Base-by-base conservation (phyloP, 2,329 filamentous ascomycete genomes). In the Triangularia setosa region DNA sequence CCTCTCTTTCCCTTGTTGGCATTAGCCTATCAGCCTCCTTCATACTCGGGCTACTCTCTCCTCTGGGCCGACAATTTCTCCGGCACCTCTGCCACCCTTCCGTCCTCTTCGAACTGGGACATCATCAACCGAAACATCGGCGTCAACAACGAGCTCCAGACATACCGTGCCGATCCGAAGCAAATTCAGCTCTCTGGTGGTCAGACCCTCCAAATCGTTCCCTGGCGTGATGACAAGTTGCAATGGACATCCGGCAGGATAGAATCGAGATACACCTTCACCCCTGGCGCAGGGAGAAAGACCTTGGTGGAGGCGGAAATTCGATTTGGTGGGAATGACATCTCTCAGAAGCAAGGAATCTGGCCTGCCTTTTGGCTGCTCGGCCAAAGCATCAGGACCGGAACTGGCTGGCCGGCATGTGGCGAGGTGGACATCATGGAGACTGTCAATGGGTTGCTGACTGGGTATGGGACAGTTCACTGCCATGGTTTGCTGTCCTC, bases 331-430 rank as follows among this genome's bases (percentile, higher is more conserved):
- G 63, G 64, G 63, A 77, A 77, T 70, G 61, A 73, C 11, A 64
- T 71, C 16, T 67, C 67, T 28, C 74, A 76, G 58, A 82, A 82
- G 73, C 76, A 80, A 68, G 82, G 82, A 12, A 75, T 84, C 67
- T 84, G 82, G 82, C 81, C 82, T 2, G 82, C 82, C 3, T 84
- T 84, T 69, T 84, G 82, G 82, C 73, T 82, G 61, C 77, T 84
- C 1, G 82, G 82, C 11, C 75, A 81, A 64, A 74, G 79, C 16
- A 74, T 83, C 59, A 79, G 81, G 6, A 72, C 75, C 65, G 81
- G 81, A 12, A 79, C 77, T 2, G 65, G 68, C 21, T 84, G 82
- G 82, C 82, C 82, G 0, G 73, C 72, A 7, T 82, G 80, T 68
- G 82, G 82, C 25, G 82, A 84, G 75, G 73, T 84, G 55, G 82